These are phyloP conservation scores for Daldinia loculata DNA, from an alignment of 495 filamentous ascomycete genomes.

Conservation along the genomic window DNA sequence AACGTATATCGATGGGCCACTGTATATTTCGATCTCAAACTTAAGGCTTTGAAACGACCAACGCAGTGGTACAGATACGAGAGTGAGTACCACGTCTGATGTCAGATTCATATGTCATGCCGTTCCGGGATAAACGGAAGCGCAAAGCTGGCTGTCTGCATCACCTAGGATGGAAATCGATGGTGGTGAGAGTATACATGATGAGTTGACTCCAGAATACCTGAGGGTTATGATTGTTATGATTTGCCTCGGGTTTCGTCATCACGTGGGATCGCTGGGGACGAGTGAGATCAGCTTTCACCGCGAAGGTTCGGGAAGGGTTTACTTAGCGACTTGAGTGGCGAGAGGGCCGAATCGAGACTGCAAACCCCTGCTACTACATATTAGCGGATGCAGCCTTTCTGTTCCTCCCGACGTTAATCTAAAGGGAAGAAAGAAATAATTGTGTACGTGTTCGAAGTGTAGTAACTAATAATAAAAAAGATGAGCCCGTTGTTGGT, in stretches of 20 bases:
- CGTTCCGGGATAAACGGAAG: slow-evolving; percentile 17
- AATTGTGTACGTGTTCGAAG: slow-evolving; percentile 1
- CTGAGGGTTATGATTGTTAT: slow-evolving; percentile 30
- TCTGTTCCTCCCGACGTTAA: slow-evolving; percentile 17
- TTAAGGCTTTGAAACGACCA: slow-evolving; percentile 9
- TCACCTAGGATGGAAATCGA: background rate
- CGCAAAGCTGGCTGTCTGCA: slow-evolving; percentile 1
- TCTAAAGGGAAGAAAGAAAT: slow-evolving; percentile 2
- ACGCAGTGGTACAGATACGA: slow-evolving; percentile 8
- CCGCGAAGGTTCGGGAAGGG: slow-evolving; percentile 13
- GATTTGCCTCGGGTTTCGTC: slow-evolving; percentile 38
- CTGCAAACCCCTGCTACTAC: slow-evolving; percentile 4
- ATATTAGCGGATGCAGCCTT: slow-evolving; percentile 24
- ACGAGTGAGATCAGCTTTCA: slow-evolving; percentile 33
- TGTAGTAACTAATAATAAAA: background rate
- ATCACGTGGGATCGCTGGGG: slow-evolving; percentile 39
- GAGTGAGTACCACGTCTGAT: slow-evolving; percentile 28
- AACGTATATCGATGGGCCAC: slow-evolving; percentile 3
- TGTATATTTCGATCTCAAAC: slow-evolving; percentile 12
- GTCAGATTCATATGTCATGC: slow-evolving; percentile 36
- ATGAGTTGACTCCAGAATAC: background rate
- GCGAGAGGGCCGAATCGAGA: slow-evolving; percentile 27
- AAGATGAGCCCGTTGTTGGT: background rate
- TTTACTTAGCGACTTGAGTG: slow-evolving; percentile 13
- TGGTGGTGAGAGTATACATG: slow-evolving; percentile 8